Conservation (phyloP, 2,329 filamentous ascomycete species). For the Colletotrichum brevisporum region DNA sequence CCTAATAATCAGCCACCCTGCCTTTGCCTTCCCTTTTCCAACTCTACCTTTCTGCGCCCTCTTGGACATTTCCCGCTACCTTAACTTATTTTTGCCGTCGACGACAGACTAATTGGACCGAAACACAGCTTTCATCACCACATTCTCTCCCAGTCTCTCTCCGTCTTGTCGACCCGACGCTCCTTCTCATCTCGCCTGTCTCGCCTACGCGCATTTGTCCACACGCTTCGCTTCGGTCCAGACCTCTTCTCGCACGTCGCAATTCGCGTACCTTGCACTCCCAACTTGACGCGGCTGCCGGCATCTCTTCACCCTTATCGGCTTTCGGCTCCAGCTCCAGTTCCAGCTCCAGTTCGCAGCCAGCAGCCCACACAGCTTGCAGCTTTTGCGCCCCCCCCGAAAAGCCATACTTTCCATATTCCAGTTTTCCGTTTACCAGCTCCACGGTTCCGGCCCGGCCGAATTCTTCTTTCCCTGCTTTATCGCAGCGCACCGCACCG, state of each 20-base stretch:
- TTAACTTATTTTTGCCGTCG: constrained; percentile 12
- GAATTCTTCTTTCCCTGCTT: constrained; percentile 12
- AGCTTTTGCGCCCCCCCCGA: constrained; percentile 8
- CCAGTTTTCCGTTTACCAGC: constrained; percentile 6
- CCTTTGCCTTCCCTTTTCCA: neutral
- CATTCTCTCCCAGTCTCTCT: constrained; percentile 31
- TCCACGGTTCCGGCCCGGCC: constrained; percentile 12
- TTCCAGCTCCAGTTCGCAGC: too few species aligned
- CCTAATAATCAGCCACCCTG: constrained; percentile 20
- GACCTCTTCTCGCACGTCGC: neutral
- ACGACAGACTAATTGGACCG: constrained; percentile 34
- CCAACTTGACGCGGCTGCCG: neutral
- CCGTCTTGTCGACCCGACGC: constrained; percentile 16
- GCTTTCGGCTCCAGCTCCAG: neutral
- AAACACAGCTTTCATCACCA: constrained; percentile 35
- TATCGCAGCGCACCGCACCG: neutral
- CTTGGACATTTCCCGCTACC: constrained; percentile 23
- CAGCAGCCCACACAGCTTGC: neutral
- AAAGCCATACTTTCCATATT: constrained; percentile 16
- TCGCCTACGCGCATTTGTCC: constrained; percentile 4
- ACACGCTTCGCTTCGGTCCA: neutral
- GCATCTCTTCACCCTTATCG: constrained; percentile 7
- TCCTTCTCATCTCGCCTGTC: constrained; percentile 35
- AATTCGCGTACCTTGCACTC: neutral
- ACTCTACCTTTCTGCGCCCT: neutral